Conservation (phyloP, 306 rosid species). For the Pyrus communis region DNA sequence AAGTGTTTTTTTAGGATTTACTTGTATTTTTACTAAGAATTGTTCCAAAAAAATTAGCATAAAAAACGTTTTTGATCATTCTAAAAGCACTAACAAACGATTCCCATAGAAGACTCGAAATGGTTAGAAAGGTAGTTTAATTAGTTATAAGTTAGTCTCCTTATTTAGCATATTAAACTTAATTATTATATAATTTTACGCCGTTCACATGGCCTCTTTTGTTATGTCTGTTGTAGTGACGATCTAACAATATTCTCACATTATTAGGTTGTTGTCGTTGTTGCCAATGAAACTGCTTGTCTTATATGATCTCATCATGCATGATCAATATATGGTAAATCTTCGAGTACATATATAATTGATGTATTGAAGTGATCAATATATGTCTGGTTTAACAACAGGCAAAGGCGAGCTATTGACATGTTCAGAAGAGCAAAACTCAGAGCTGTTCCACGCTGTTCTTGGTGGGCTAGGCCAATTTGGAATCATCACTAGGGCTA, state of each 20-base stretch:
- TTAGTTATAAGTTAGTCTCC: not conserved
- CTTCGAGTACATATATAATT: not conserved
- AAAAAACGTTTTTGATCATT: too few relatives aligned
- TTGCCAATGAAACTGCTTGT: not conserved
- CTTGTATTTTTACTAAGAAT: too few relatives aligned
- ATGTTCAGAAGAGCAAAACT: conserved; percentile 67
- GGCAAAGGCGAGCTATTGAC: conserved; percentile 87
- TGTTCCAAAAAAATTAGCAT: too few relatives aligned
- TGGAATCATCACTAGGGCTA: conserved; percentile 89
- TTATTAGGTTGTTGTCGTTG: conserved; percentile 1
- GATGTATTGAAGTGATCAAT: not conserved
- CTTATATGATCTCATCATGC: not conserved
- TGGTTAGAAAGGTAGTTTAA: not conserved
- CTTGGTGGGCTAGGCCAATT: conserved; percentile 99
- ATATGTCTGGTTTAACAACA: conserved; percentile 21
- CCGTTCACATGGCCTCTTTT: conserved; percentile 3
- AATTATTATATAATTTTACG: not conserved
- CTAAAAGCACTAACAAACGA: too few relatives aligned
- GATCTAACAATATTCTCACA: conserved; percentile 1
- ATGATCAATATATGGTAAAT: not conserved
- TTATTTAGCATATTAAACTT: not conserved
- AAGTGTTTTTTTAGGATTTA: too few relatives aligned
- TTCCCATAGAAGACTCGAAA: not conserved
- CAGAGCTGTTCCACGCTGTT: conserved; percentile 78
- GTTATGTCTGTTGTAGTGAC: not conserved